phyloP scores from a whole-genome alignment of 345 rosid species.

The Lepidium sativum region DNA sequence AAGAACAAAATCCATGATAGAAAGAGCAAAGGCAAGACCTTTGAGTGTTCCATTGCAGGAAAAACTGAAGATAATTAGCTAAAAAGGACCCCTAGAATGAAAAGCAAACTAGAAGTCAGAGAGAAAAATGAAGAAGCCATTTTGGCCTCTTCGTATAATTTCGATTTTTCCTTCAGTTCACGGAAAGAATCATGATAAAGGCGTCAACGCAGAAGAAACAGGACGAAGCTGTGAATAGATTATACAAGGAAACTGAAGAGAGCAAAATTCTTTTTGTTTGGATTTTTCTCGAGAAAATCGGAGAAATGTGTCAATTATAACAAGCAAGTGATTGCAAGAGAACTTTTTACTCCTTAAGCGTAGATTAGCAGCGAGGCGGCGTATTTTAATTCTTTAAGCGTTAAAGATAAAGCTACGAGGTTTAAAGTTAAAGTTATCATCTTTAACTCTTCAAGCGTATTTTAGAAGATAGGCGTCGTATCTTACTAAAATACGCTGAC shows the following conservation, averaged over 20 bases:
- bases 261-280: background rate
- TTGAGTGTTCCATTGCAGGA: conserved; percentile 29
- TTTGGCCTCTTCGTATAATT: background rate
- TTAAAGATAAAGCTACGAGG: too few relatives aligned
- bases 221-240: background rate
- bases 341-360: background rate
- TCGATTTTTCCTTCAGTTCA: background rate
- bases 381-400: too few relatives aligned
- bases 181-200: conserved; percentile 18
- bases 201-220: background rate
- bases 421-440: conserved; percentile 12
- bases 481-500: background rate
- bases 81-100: conserved; percentile 17
- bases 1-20: conserved; percentile 37
- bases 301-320: background rate
- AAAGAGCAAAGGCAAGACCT: conserved; percentile 28
- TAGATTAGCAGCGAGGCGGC: too few relatives aligned
- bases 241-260: background rate
- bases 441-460: background rate
- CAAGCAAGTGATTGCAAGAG: conserved; percentile 19
- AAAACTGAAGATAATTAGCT: background rate
- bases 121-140: conserved; percentile 16
- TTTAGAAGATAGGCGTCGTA: background rate
- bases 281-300: conserved; percentile 1
- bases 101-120: conserved; percentile 8